phyloP scores from a whole-genome alignment of 225 moss, liverwort and hornwort species.

The Physcomitrellopsis africana region DNA sequence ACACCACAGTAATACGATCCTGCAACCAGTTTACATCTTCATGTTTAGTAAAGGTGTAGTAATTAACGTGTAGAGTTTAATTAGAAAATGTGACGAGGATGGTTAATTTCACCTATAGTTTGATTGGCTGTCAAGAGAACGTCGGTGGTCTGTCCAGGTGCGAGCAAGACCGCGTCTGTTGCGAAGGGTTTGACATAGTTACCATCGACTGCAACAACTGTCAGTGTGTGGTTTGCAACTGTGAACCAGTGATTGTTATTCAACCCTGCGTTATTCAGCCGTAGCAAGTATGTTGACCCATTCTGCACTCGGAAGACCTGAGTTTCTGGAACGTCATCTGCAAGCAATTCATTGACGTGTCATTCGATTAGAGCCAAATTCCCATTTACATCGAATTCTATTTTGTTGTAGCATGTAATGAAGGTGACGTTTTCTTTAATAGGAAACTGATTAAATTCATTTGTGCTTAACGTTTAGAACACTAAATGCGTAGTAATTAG shows the following conservation, averaged over 20 bases:
- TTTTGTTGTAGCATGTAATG: no score
- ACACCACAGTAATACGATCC: conserved; percentile 21
- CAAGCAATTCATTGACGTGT: neutral
- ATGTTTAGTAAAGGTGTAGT: neutral
- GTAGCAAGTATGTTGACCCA: conserved; percentile 37
- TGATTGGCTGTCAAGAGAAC: conserved; percentile 59
- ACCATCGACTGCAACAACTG: conserved; percentile 51
- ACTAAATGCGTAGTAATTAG: neutral
- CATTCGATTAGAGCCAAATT: neutral
- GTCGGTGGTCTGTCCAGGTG: conserved; percentile 54
- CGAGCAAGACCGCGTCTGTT: conserved; percentile 40
- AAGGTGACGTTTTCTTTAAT: no score
- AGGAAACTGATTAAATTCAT: neutral
- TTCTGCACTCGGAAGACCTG: conserved; percentile 6
- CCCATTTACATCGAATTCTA: neutral
- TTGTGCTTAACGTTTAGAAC: neutral
- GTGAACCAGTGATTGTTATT: conserved; percentile 34
- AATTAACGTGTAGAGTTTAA: conserved; percentile 37
- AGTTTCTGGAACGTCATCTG: neutral
- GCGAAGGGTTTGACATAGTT: conserved; percentile 46
- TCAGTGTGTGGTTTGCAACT: conserved; percentile 50
- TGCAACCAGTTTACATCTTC: conserved; percentile 14
- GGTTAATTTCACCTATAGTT: neutral
- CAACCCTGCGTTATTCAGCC: conserved; percentile 36
- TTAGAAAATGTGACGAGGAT: neutral